Conservation (phyloP, 1,284 basidiomycete genomes). For the Fomitiporia mediterranea region DNA sequence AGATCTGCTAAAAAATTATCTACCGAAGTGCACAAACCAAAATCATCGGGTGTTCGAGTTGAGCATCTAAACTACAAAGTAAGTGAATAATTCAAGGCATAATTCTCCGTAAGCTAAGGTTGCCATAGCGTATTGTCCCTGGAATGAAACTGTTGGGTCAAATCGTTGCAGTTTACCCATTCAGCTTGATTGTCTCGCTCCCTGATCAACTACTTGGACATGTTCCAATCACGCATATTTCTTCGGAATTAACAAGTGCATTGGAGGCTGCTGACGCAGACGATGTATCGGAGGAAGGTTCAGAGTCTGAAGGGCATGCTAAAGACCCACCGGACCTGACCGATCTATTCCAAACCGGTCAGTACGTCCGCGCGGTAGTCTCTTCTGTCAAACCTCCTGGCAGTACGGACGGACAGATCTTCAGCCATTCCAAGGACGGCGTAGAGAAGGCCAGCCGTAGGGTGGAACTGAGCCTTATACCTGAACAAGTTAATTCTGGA, state of each 20-base stretch:
- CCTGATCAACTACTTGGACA: slow-evolving; percentile 95
- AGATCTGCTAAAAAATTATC: slow-evolving; percentile 16
- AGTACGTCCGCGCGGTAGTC: slow-evolving; percentile 84
- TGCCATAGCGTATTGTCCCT: slow-evolving; percentile 63
- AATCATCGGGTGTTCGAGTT: slow-evolving; percentile 56
- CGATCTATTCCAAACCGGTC: slow-evolving; percentile 79
- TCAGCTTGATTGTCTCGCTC: slow-evolving; percentile 88
- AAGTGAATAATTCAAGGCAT: not conserved
- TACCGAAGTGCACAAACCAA: slow-evolving; percentile 19
- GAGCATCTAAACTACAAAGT: slow-evolving; percentile 97
- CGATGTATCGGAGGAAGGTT: slow-evolving; percentile 36
- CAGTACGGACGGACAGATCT: slow-evolving; percentile 49
- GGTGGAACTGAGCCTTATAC: slow-evolving; percentile 86
- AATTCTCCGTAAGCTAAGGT: not conserved
- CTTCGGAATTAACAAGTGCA: slow-evolving; percentile 73
- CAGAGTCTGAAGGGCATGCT: slow-evolving; percentile 42
- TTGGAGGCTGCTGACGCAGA: slow-evolving; percentile 59
- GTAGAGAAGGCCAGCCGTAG: slow-evolving; percentile 63
- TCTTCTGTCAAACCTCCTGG: slow-evolving; percentile 59
- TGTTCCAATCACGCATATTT: slow-evolving; percentile 93
- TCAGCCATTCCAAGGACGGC: slow-evolving; percentile 61
- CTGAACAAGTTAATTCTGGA: slow-evolving; percentile 82
- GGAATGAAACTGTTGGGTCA: slow-evolving; percentile 89
- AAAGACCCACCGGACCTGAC: slow-evolving; percentile 56
- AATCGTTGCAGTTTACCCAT: slow-evolving; percentile 82